These are phyloP conservation scores for Hymenoscyphus fructigenus DNA, from an alignment of 2,329 filamentous ascomycete species.

Conservation along the genomic window DNA sequence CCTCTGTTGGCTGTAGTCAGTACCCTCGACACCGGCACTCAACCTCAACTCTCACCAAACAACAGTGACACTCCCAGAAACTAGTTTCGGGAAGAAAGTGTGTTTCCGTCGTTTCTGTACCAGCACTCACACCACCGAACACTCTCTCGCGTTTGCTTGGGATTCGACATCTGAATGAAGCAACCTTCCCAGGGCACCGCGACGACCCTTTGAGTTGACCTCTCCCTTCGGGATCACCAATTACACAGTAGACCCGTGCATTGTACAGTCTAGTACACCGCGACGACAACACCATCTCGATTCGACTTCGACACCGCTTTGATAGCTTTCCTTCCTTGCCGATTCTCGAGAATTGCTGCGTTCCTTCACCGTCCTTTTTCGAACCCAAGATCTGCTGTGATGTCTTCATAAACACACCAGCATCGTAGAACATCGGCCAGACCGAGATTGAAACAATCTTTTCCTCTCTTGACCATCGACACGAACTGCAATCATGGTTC, in stretches of 20 bases:
- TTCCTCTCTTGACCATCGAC: constrained; percentile 15
- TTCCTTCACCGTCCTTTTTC: background rate
- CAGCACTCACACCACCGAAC: too few relatives aligned
- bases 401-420: constrained; percentile 27
- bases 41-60: background rate
- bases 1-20: background rate
- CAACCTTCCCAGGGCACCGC: constrained; percentile 8
- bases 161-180: constrained; percentile 7
- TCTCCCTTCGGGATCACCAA: constrained; percentile 12
- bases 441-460: constrained; percentile 16
- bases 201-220: constrained; percentile 23
- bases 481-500: constrained; percentile 33
- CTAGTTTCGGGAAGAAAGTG: background rate
- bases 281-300: background rate
- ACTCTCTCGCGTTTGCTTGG: background rate
- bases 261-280: background rate
- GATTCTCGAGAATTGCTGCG: constrained; percentile 5
- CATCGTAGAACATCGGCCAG: constrained; percentile 20
- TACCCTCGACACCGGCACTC: background rate
- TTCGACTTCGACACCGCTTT: constrained; percentile 25
- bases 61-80: background rate
- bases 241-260: background rate
- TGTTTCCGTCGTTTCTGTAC: background rate
- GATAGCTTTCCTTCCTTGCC: constrained; percentile 27
- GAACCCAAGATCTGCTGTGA: constrained; percentile 14